Base-by-base conservation (phyloP, 176 grass and related monocot species). In the Oryza coarctata region DNA sequence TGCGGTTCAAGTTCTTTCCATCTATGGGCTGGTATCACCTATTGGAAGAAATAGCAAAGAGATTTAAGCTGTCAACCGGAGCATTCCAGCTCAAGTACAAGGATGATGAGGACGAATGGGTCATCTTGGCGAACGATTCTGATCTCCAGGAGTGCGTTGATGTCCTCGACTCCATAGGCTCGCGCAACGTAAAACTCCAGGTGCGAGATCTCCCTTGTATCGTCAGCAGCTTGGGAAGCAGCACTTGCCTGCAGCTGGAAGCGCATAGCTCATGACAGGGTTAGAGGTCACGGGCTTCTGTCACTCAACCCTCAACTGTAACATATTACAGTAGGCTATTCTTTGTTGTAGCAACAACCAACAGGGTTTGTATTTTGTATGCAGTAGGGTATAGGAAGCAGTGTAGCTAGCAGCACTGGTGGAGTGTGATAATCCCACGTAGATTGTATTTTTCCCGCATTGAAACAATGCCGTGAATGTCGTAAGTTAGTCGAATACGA, bases 51-150 rank as follows among this genome's bases (percentile, higher is more conserved):
- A 75, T 99, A 47, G 89, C 70, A 34, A 99, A 88, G 85, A 92
- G 97, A 71, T 94, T 99, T 69, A 99, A 85, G 83, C 87, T 95
- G 36, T 68, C 62, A 27, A 71, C 41, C 0, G 97, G 85, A 17
- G 63, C 85, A 0, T 96, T 94, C 73, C 93, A 94, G 86, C 80
- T 99, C 12, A 99, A 95, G 64, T 99, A 99, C 74, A 93, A 61
- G 70, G 93, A 99, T 0, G 93, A 99, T 0, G 97, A 99, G 80
- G 97, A 99, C 0, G 97, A 99, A 57, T 99, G 89, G 97, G 97
- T 95, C 34, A 99, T 90, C 72, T 77, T 99, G 67, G 89, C 87
- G 0, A 95, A 70, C 27, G 90, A 98, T 58, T 79, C 82, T 0
- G 96, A 98, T 77, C 85, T 98, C 17, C 88, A 82, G 78, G 96